phyloP scores from a whole-genome alignment of 1,139 yeast species.

The Yamadazyma membranifaciens region DNA sequence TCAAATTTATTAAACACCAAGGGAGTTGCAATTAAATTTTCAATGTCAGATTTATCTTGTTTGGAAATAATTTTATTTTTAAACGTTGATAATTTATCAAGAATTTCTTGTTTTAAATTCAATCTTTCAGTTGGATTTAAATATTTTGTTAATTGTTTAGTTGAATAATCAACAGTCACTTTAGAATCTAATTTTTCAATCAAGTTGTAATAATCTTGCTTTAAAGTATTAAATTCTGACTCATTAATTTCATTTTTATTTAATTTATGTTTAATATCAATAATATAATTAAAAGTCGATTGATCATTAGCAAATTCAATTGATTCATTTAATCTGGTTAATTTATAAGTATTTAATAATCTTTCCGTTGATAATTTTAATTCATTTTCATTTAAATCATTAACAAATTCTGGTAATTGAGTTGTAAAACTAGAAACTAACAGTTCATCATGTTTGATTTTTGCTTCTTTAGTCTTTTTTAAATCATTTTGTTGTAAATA shows the following conservation, averaged over 20 bases:
- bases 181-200: conserved; percentile 21
- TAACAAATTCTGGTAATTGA: conserved; percentile 21
- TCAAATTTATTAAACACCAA: conserved; percentile 31
- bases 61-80: conserved; percentile 22
- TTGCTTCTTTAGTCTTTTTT: conserved; percentile 32
- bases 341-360: conserved; percentile 42
- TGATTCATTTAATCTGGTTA: conserved; percentile 23
- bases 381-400: conserved; percentile 34
- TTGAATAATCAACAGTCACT: conserved; percentile 27
- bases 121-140: conserved; percentile 19
- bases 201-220: conserved; percentile 26
- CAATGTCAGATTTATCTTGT: conserved; percentile 26
- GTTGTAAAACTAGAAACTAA: conserved; percentile 19
- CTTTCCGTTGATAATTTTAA: conserved; percentile 45
- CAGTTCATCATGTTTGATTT: conserved; percentile 25
- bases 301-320: conserved; percentile 59
- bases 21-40: conserved; percentile 30
- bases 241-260: conserved; percentile 38
- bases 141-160: conserved; percentile 25
- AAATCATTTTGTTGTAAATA: conserved; percentile 53
- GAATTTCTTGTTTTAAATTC: conserved; percentile 20
- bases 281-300: conserved; percentile 50
- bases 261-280: conserved; percentile 44
- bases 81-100: conserved; percentile 20
- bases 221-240: conserved; percentile 24